Base-by-base conservation (phyloP, 768 basidiomycete species). In the Pleurotus ostreatus region DNA sequence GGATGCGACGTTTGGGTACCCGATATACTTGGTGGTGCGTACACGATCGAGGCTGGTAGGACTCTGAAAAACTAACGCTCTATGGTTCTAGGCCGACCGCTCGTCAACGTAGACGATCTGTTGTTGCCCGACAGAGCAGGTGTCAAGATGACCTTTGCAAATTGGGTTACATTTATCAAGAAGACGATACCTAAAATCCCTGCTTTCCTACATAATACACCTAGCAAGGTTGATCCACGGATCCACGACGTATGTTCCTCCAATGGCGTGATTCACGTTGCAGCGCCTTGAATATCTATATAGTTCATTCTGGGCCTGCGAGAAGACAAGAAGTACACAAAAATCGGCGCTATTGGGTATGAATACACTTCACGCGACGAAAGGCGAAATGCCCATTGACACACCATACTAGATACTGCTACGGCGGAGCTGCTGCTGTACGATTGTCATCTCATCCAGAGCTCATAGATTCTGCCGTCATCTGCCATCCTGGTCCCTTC, bases 1-100 rank as follows among this genome's bases (percentile, higher is more conserved):
- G 68, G 66, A 3, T 78, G 80, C 55, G 83, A 84, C 61, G 82
- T 82, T 22, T 84, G 80, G 78, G 71, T 78, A 53, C 82, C 82
- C 5, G 84, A 84, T 65, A 57, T 79, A 39, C 84, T 84, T 59
- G 65, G 70, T 49, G 83, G 80, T 78, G 54, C 63, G 59, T 61
- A 53, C 54, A 12, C 13, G 11, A 46, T 13, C 46, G 44, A 20
- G 13, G 13, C 23, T 54, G 15, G 2, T 18, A 9, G 6, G 37
- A 51, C 2, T 16, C 4, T 20, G 13, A 12, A 18, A 18, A 20
- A 39, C 34, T 38, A 1, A 30, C 34, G 15, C 9, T 40, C 34
- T 41, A 16, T 55, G 25, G 41, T 22, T 54, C 12, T 55, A 74
- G 72, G 75, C 22, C 61, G 60, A 20, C 73, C 74, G 15, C 59